phyloP scores from a whole-genome alignment of 768 basidiomycete species.

The Mycena pura region DNA sequence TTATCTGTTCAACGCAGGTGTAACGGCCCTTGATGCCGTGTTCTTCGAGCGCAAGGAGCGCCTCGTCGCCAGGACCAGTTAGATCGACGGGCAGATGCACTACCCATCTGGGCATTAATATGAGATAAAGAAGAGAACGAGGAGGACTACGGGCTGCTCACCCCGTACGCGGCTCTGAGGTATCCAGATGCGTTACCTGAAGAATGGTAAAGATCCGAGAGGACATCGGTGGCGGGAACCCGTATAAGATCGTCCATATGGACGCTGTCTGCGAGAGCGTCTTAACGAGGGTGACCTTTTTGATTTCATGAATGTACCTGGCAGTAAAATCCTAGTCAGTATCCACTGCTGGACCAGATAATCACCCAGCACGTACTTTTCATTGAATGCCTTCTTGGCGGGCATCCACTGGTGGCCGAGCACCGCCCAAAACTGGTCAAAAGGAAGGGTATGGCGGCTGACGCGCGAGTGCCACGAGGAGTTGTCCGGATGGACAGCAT shows the following conservation, averaged over 20 bases:
- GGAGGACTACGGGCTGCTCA: neutral
- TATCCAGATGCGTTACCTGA: constrained; percentile 1
- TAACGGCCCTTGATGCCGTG: constrained; percentile 9
- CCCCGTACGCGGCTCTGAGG: constrained; percentile 2
- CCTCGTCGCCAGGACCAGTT: neutral
- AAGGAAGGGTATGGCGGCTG: constrained; percentile 4
- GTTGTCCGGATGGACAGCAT: neutral
- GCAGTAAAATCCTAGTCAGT: neutral
- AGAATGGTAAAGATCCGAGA: constrained; percentile 8
- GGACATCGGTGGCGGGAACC: constrained; percentile 1
- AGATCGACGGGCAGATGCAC: constrained; percentile 5
- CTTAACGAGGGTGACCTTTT: constrained; percentile 2
- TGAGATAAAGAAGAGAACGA: neutral
- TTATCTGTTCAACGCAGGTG: constrained; percentile 7
- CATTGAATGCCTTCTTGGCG: constrained; percentile 11
- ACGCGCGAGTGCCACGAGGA: constrained; percentile 1
- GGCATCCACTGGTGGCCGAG: constrained; percentile 5
- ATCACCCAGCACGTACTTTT: neutral
- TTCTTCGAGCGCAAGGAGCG: neutral
- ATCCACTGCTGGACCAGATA: neutral
- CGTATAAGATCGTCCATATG: constrained; percentile 1
- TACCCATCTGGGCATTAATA: neutral
- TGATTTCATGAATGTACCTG: constrained; percentile 9
- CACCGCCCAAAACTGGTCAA: constrained; percentile 5
- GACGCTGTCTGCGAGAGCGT: constrained; percentile 4